Evolutionary conservation across 768 basidiomycete species (phyloP).

Genomic region (Lyophyllum decastes): DNA sequence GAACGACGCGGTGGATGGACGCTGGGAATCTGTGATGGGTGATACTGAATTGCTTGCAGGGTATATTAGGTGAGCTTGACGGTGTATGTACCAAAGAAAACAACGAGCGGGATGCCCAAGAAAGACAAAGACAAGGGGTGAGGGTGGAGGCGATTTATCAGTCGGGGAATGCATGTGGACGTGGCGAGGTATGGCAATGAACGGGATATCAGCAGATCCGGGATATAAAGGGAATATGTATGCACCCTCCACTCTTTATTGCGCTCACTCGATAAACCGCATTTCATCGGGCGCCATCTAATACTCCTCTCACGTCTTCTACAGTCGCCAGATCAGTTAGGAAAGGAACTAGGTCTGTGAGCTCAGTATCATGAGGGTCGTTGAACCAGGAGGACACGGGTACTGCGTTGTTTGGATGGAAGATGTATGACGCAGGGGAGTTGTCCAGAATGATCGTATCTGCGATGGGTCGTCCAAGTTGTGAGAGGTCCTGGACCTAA

Average conservation of each 20-base stretch:
- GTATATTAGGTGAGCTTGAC: slow-evolving; percentile 24
- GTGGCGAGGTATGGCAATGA: slow-evolving; percentile 13
- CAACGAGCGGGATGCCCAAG: slow-evolving; percentile 17
- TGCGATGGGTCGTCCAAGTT: slow-evolving; percentile 90
- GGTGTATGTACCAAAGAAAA: slow-evolving; percentile 22
- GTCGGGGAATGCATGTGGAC: not conserved
- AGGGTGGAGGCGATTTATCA: not conserved
- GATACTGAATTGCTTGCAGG: slow-evolving; percentile 26
- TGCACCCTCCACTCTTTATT: slow-evolving; percentile 11
- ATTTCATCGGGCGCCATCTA: slow-evolving; percentile 77
- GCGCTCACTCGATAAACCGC: not conserved
- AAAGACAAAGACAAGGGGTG: slow-evolving; percentile 9
- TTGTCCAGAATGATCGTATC: slow-evolving; percentile 99
- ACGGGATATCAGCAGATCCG: slow-evolving; percentile 10
- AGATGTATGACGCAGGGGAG: slow-evolving; percentile 98
- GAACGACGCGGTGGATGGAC: not conserved
- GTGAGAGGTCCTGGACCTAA: slow-evolving; percentile 83
- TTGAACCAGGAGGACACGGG: slow-evolving; percentile 99
- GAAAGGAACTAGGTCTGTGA: slow-evolving; percentile 95
- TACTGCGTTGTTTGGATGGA: slow-evolving; percentile 98
- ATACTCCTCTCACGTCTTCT: slow-evolving; percentile 88
- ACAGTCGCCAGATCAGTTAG: slow-evolving; percentile 83
- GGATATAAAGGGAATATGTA: slow-evolving; percentile 15
- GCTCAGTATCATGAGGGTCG: slow-evolving; percentile 96
- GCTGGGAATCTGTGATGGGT: slow-evolving; percentile 11